Base-by-base conservation (phyloP, 768 basidiomycete species). In the Tylopilus subfusipes region DNA sequence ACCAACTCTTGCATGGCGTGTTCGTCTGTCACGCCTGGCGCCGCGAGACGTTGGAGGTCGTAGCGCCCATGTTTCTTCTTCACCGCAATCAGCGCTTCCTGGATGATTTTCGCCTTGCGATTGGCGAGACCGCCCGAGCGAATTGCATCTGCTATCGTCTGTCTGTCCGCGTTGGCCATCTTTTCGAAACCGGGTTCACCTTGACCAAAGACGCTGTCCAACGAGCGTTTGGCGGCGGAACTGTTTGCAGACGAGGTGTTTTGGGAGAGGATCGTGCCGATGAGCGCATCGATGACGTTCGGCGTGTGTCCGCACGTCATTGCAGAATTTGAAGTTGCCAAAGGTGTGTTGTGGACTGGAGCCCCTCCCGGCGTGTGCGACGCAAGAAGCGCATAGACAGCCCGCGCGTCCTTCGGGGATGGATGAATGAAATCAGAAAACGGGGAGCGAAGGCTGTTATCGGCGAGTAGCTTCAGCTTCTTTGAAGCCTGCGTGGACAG, bases 211-310 rank as follows among this genome's bases (percentile, higher is more conserved):
- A 61, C 63, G 5, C 56, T 60, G 57, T 84, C 82, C 21, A 84
- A 66, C 27, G 67, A 68, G 14, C 64, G 57, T 63, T 83, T 83
- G 22, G 83, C 81, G 14, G 76, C 69, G 4, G 80, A 70, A 7
- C 76, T 78, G 60, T 84, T 83, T 29, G 63, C 64, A 11, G 68
- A 66, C 19, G 82, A 78, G 1, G 83, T 84, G 56, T 82, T 83
- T 61, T 84, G 83, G 30, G 82, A 83, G 30, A 85, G 77, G 52
- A 85, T 74, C 1, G 81, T 82, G 22, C 75, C 78, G 34, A 85
- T 79, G 55, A 84, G 76, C 12, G 80, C 69, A 55, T 83, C 83
- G 52, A 84, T 72, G 55, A 84, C 80, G 59, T 84, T 79, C 3
- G 77, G 75, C 3, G 76, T 75, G 36, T 72, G 65, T 3, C 78